Base-by-base conservation (phyloP, 306 rosid species). In the Castanea crenata region DNA sequence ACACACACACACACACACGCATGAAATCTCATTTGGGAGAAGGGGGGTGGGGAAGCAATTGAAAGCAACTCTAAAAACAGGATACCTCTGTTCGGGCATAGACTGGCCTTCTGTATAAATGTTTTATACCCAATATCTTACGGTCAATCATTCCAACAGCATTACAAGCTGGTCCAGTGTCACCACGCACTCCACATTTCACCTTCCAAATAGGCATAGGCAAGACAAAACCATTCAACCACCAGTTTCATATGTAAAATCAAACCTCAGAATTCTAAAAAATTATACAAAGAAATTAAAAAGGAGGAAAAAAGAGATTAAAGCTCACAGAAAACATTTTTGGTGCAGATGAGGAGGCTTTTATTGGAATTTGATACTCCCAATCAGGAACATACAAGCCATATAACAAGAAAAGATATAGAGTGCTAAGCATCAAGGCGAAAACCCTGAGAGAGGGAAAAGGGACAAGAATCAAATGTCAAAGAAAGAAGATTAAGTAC, bases 131-230 rank as follows among this genome's bases (percentile, higher is more conserved):
- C 78, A 94, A 82, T 71, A 92, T 79, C 76, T 18, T 83, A 18
- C 99, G 91, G 87, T 94, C 99, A 71, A 94, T 87, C 97, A 92
- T 92, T 79, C 97, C 99, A 55, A 85, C 91, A n/a, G 79, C 97
- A 68, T 90, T 94, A 82, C 99, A 94, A 12, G 86, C 97, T 21
- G 99, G 97, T 77, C 91, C 95, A 52, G 88, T 90, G 85, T 90
- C 85, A 69, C 89, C 99, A 76, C 90, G 85, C 27, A 87, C 86
- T 55, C 99, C 98, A 67, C 99, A 96, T 86, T 93, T 91, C 55
- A 96, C 97, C 99, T 95, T 75, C 73, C 76, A 74, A 71, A 78
- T 8, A 8, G 19, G 25, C 55, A 18, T 0, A 64, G 25, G 31
- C 65, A 73, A 11, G 15, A 77, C 49, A 77, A 46, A 46, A 54